Conservation (phyloP, 2,329 filamentous ascomycete genomes). For the Monilinia fructicola region DNA sequence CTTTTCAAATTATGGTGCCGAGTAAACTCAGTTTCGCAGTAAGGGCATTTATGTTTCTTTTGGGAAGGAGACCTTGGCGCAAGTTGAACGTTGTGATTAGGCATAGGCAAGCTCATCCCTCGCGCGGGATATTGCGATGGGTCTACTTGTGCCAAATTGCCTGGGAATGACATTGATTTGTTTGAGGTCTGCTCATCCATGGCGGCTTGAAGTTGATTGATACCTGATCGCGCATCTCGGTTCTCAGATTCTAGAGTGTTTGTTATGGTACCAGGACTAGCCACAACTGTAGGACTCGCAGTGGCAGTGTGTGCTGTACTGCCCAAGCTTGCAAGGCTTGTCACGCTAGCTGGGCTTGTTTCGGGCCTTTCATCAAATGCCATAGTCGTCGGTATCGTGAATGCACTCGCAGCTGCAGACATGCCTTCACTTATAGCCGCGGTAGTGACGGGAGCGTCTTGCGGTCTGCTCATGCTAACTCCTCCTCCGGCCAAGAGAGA, state of each 20-base stretch:
- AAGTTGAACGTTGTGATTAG: slow-evolving; percentile 47
- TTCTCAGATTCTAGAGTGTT: slow-evolving; percentile 34
- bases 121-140: slow-evolving; percentile 42
- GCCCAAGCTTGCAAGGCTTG: slow-evolving; percentile 39
- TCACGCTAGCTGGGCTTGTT: slow-evolving; percentile 39
- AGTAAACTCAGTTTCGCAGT: slow-evolving; percentile 95
- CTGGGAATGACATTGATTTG: slow-evolving; percentile 39
- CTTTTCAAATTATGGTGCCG: slow-evolving; percentile 97
- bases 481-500: slow-evolving; percentile 55
- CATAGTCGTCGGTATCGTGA: slow-evolving; percentile 37
- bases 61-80: slow-evolving; percentile 67
- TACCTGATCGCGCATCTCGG: slow-evolving; percentile 31
- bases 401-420: slow-evolving; percentile 36
- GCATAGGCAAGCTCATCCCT: slow-evolving; percentile 59
- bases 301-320: slow-evolving; percentile 40
- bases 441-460: slow-evolving; percentile 47
- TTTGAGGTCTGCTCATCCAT: slow-evolving; percentile 35
- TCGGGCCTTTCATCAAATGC: slow-evolving; percentile 38
- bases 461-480: slow-evolving; percentile 56
- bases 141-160: slow-evolving; percentile 36
- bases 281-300: slow-evolving; percentile 38
- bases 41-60: slow-evolving; percentile 95
- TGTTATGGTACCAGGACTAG: slow-evolving; percentile 37
- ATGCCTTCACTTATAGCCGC: slow-evolving; percentile 39
- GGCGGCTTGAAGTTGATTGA: slow-evolving; percentile 31